Conservation (phyloP, 2,329 filamentous ascomycete genomes). For the Arthrinium phaeospermum region DNA sequence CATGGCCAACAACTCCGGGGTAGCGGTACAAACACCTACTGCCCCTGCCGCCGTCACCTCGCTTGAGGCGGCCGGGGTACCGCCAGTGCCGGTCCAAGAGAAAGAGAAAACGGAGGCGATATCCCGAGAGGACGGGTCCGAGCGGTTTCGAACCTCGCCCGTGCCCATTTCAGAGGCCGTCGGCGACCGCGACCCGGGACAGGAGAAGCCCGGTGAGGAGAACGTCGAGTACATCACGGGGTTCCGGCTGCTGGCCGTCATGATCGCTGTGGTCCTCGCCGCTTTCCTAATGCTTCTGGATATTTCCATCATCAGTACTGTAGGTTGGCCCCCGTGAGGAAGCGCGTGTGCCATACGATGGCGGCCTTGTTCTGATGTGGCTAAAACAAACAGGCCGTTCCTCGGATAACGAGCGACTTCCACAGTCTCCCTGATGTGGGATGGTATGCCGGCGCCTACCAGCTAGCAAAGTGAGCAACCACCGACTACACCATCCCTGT, state of each 20-base stretch:
- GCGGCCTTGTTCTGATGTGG: not conserved
- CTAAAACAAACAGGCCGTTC: conserved; percentile 22
- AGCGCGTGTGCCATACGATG: not conserved
- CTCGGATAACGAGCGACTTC: conserved; percentile 26
- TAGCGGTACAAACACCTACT: not conserved
- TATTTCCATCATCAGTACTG: conserved; percentile 59
- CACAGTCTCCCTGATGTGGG: conserved; percentile 26
- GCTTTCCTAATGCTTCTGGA: conserved; percentile 57
- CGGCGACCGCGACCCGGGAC: not conserved
- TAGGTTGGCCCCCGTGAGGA: conserved; percentile 28
- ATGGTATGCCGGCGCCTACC: conserved; percentile 27
- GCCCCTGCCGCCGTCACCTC: not conserved
- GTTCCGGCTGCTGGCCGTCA: conserved; percentile 31
- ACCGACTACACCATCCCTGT: not conserved
- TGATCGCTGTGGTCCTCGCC: conserved; percentile 46
- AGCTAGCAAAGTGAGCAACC: conserved; percentile 21
- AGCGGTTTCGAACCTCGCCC: not conserved
- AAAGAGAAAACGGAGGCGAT: not conserved
- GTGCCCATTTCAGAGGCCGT: not conserved
- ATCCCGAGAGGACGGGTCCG: not conserved
- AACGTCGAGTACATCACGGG: conserved; percentile 34
- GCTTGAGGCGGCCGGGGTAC: not conserved
- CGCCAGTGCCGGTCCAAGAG: not conserved
- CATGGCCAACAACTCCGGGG: not conserved
- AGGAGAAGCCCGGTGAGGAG: conserved; percentile 27